Percentiles rank a stretch among this genome's conserved stretches.
Conservation (phyloP, 2,329 filamentous ascomycete species). For the Epichloe aotearoae region DNA sequence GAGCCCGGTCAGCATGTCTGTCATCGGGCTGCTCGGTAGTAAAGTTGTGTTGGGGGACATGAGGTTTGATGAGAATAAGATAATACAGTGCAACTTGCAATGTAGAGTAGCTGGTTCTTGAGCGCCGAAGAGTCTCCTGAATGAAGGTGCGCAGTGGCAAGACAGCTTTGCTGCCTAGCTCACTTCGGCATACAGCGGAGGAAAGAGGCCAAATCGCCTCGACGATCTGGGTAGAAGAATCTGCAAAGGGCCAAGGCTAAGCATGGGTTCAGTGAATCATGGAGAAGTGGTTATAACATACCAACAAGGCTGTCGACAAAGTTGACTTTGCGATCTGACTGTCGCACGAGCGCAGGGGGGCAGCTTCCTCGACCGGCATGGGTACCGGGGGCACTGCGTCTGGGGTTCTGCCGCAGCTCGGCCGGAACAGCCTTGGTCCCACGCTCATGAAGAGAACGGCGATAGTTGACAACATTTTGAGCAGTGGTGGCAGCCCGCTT, state of each 20-base stretch:
- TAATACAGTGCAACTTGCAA: slow-evolving; percentile 96
- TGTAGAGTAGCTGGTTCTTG: slow-evolving; percentile 93
- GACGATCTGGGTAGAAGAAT: slow-evolving; percentile 94
- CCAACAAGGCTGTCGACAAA: slow-evolving; percentile 96
- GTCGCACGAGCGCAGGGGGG: slow-evolving; percentile 67
- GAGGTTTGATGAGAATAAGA: slow-evolving; percentile 81
- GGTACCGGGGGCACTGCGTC: slow-evolving; percentile 40
- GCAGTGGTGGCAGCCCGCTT: slow-evolving; percentile 11
- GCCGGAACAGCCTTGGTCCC: slow-evolving; percentile 35
- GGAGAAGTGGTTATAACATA: slow-evolving; percentile 44
- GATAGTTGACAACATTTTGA: slow-evolving; percentile 13
- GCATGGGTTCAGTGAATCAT: slow-evolving; percentile 11
- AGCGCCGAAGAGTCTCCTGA: slow-evolving; percentile 89
- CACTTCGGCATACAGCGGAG: slow-evolving; percentile 61
- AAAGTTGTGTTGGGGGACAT: slow-evolving; percentile 72
- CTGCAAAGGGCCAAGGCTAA: slow-evolving; percentile 37
- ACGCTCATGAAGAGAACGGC: slow-evolving; percentile 15
- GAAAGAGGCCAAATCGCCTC: slow-evolving; percentile 95
- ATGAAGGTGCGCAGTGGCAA: slow-evolving; percentile 91
- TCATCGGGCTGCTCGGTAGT: slow-evolving; percentile 75
- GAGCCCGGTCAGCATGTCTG: slow-evolving; percentile 56
- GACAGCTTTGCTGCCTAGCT: slow-evolving; percentile 61
- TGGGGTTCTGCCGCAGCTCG: slow-evolving; percentile 52
- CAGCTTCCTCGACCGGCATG: slow-evolving; percentile 43
- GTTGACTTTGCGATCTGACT: slow-evolving; percentile 82